Conservation (phyloP, 1,284 basidiomycete species). For the Ceratobasidium theobromae region DNA sequence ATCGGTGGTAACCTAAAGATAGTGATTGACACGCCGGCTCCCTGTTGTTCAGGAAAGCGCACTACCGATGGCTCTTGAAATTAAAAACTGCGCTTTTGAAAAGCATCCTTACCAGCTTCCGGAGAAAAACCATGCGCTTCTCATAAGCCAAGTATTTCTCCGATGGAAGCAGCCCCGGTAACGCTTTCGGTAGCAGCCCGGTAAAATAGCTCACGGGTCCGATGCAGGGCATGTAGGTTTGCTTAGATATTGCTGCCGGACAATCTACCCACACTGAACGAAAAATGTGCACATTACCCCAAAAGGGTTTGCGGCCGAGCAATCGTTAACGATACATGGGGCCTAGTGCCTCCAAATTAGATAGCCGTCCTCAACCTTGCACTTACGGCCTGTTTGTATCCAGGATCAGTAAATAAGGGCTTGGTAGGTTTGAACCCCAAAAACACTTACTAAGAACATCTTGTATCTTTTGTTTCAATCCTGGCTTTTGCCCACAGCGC, state of each 20-base stretch:
- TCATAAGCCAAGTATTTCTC: not conserved
- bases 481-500: conserved; percentile 59
- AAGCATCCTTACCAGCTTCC: not conserved
- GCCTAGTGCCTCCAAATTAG: conserved; percentile 35
- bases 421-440: conserved; percentile 59
- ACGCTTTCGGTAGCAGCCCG: conserved; percentile 6
- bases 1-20: conserved; percentile 1
- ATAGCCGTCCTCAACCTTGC: conserved; percentile 32
- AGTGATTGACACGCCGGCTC: conserved; percentile 22
- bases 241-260: not conserved
- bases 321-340: not conserved
- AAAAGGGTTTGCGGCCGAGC: conserved; percentile 7
- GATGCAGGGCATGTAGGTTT: not conserved
- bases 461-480: conserved; percentile 69
- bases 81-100: not conserved
- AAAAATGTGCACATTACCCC: not conserved
- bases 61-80: not conserved
- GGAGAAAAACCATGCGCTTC: not conserved
- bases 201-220: not conserved
- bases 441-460: conserved; percentile 68
- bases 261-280: not conserved
- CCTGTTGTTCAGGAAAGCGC: not conserved
- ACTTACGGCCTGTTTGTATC: conserved; percentile 8
- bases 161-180: not conserved
- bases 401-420: conserved; percentile 8